Evolutionary conservation across 2,329 filamentous ascomycete genomes (phyloP), one percentile per base, ranked within the genome.

Genomic region (Pseudogymnoascus sp.): DNA sequence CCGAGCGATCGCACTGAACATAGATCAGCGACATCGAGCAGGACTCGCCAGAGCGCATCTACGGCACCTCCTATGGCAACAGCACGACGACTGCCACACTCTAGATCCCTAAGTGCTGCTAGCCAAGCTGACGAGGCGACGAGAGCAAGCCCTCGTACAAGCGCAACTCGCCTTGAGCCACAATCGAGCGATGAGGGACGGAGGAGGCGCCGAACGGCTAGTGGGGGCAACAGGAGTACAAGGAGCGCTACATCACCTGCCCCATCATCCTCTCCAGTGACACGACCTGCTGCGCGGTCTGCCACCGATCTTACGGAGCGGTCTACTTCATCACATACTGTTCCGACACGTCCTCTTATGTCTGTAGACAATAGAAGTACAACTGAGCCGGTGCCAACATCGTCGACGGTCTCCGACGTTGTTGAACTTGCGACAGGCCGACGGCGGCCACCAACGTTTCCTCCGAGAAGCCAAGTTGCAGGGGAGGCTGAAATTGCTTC

Each of bases 221-320:
- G 83, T 66, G 78, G 77, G 35, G 33, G 35, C 3, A 1, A 29
- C 25, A n/a, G 37, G 35, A 59, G 58, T 6, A 76, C 78, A n/a
- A 80, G 84, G 59, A 83, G 81, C 65, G 75, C 79, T 5, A 85
- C 82, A 5, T 73, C 80, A 2, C 79, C 82, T 2, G 67, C 76
- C 15, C 74, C 75, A 59, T 72, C 76, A 1, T 71, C 77, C 40
- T 69, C 77, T 29, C 76, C 63, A 8, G 62, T 81, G 10, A 70
- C 76, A 27, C 76, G 79, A 60, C 79, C 81, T 42, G 80, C 83
- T 10, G 78, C 82, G 21, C 81, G 82, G 21, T 90, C 88, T 15
- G 82, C 86, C 55, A 88, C 84, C 1, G 88, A 92, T 69, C 75
- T 91, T 7, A 74, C 75, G 2, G 65, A 78, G 4, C 76, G 78